Evolutionary conservation across 2,329 filamentous ascomycete species (phyloP).

Genomic region (Colletotrichum eremochloae): DNA sequence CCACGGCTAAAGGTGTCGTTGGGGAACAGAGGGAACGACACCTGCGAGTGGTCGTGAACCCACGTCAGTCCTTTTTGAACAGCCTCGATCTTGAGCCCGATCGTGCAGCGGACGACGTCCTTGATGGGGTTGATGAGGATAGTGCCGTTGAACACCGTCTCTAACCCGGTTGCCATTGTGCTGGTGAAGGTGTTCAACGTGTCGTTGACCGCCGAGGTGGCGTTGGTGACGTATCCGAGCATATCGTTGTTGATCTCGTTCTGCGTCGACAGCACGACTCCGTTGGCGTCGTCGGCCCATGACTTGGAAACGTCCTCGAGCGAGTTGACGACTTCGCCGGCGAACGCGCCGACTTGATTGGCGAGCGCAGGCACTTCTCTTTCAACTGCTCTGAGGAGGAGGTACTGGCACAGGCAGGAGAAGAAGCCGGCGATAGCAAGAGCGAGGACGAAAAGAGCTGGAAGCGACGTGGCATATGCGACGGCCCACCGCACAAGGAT

Average conservation of each 20-base stretch:
- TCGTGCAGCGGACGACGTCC: constrained; percentile 87
- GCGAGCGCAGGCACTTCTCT: constrained; percentile 82
- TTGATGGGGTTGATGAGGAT: constrained; percentile 82
- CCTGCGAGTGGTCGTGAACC: constrained; percentile 88
- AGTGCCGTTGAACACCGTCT: constrained; percentile 84
- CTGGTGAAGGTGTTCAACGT: constrained; percentile 87
- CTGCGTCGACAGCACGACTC: constrained; percentile 78
- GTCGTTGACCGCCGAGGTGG: constrained; percentile 84
- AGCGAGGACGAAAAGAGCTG: constrained; percentile 87
- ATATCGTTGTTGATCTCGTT: constrained; percentile 85
- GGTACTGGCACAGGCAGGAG: constrained; percentile 84
- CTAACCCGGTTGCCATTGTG: constrained; percentile 80
- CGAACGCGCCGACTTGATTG: constrained; percentile 81
- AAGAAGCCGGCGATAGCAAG: constrained; percentile 86
- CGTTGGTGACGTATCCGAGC: constrained; percentile 88
- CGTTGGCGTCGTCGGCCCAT: constrained; percentile 84
- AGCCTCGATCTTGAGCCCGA: constrained; percentile 86
- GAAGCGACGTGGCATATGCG: constrained; percentile 87
- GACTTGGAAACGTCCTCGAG: constrained; percentile 79
- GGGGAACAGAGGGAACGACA: constrained; percentile 82
- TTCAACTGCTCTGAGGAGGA: constrained; percentile 80
- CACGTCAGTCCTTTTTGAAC: constrained; percentile 93
- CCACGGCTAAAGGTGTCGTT: constrained; percentile 88
- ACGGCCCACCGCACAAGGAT: constrained; percentile 85
- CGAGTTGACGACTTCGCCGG: constrained; percentile 79